Percentiles rank a stretch among this genome's conserved stretches.
phyloP scores from a whole-genome alignment of 371 early-diverging fungal genomes.

The Parasitella parasitica region DNA sequence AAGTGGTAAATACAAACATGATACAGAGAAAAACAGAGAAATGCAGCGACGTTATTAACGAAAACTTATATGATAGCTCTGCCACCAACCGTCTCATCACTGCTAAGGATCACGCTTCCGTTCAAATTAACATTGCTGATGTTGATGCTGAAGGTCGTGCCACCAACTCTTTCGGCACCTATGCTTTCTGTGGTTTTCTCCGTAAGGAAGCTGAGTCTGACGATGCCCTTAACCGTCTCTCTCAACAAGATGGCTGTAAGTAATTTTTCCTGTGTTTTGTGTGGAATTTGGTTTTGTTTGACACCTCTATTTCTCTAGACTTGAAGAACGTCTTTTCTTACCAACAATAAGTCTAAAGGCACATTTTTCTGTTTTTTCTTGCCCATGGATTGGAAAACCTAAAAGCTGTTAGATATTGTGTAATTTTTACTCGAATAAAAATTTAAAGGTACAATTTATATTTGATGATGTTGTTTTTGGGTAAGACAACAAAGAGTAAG shows the following conservation, averaged over 20 bases:
- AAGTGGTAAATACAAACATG: conserved; percentile 73
- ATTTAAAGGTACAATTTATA: not conserved
- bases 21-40: not conserved
- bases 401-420: not conserved
- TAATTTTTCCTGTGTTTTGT: not conserved
- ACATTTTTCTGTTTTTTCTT: not conserved
- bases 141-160: conserved; percentile 88
- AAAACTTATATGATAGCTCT: no score
- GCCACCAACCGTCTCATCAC: conserved; percentile 57
- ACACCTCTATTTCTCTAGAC: conserved; percentile 19
- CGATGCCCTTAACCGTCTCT: conserved; percentile 96
- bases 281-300: not conserved
- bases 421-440: not conserved
- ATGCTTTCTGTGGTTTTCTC: conserved; percentile 93
- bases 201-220: conserved; percentile 92
- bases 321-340: conserved; percentile 55
- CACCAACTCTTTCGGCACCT: conserved; percentile 81
- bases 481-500: no score
- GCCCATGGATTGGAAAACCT: not conserved
- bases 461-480: no score
- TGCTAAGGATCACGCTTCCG: conserved; percentile 95
- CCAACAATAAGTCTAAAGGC: conserved; percentile 39
- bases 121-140: conserved; percentile 97
- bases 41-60: not conserved
- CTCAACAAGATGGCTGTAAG: conserved; percentile 84